These are phyloP conservation scores for Fusarium sp. DNA, from an alignment of 2,329 filamentous ascomycete genomes.

Conservation along the genomic window DNA sequence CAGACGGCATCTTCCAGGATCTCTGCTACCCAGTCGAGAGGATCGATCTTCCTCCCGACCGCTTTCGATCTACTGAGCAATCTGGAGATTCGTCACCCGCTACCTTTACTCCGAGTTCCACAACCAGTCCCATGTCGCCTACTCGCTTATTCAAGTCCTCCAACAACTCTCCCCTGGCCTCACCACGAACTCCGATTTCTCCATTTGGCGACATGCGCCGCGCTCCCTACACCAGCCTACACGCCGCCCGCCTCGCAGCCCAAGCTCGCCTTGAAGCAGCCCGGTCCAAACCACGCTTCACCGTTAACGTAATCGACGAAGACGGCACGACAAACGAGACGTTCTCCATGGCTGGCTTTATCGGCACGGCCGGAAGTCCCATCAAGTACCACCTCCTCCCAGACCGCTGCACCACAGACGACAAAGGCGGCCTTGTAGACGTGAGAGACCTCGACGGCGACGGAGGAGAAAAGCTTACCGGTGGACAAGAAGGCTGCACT, in stretches of 20 bases:
- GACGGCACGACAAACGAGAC: constrained; percentile 66
- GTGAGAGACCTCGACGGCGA: constrained; percentile 66
- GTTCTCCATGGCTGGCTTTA: constrained; percentile 71
- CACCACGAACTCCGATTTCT: constrained; percentile 28
- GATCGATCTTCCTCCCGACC: constrained; percentile 66
- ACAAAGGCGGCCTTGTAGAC: constrained; percentile 69
- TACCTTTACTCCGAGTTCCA: constrained; percentile 41
- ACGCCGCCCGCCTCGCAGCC: constrained; percentile 71
- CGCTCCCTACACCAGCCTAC: constrained; percentile 61
- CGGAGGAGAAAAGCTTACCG: constrained; percentile 61
- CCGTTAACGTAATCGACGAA: constrained; percentile 71
- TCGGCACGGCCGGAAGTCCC: constrained; percentile 71
- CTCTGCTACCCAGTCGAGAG: constrained; percentile 75
- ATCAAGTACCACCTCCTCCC: constrained; percentile 74
- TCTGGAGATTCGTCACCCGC: constrained; percentile 36
- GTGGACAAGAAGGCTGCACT: constrained; percentile 59
- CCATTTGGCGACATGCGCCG: constrained; percentile 34
- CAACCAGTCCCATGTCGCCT: constrained; percentile 46
- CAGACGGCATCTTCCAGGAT: constrained; percentile 77
- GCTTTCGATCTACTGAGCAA: constrained; percentile 55
- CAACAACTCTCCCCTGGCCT: constrained; percentile 54
- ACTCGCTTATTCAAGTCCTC: constrained; percentile 54
- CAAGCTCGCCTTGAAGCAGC: constrained; percentile 76
- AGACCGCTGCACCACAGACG: constrained; percentile 69
- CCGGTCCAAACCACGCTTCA: constrained; percentile 67